Evolutionary conservation across 2,329 filamentous ascomycete species (phyloP).

Genomic region (Neofusicoccum umdonicola): DNA sequence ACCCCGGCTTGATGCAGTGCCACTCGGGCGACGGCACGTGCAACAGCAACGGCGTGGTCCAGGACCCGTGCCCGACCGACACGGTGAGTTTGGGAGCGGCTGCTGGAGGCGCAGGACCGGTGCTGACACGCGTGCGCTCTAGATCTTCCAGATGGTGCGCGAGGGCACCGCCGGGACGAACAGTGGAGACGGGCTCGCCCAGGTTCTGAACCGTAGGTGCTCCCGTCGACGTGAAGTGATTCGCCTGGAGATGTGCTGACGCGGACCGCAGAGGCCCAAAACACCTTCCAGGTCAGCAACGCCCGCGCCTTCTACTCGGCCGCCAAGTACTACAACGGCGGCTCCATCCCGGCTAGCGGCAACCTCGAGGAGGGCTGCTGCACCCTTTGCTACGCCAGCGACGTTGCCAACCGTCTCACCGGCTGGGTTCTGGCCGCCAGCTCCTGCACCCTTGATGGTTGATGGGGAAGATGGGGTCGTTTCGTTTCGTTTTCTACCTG

Average conservation of each 20-base stretch:
- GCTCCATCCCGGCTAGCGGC: slow-evolving; percentile 34
- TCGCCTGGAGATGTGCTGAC: no score
- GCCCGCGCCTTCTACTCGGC: slow-evolving; percentile 46
- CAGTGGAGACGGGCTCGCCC: slow-evolving; percentile 43
- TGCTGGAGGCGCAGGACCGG: no score
- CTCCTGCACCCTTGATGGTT: slow-evolving; percentile 18
- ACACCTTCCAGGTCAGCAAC: slow-evolving; percentile 24
- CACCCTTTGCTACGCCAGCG: slow-evolving; percentile 52
- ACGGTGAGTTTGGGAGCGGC: slow-evolving; percentile 11
- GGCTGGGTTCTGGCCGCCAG: slow-evolving; percentile 36
- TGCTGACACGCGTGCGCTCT: neutral
- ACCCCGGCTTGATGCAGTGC: slow-evolving; percentile 50
- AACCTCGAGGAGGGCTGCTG: slow-evolving; percentile 44
- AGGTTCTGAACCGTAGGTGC: slow-evolving; percentile 31
- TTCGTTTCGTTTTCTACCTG: no score
- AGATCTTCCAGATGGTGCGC: slow-evolving; percentile 40
- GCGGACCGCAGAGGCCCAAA: neutral
- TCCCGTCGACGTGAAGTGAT: neutral
- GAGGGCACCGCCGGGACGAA: slow-evolving; percentile 46
- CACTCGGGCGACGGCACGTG: slow-evolving; percentile 41
- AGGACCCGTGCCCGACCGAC: slow-evolving; percentile 38
- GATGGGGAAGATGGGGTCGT: no score
- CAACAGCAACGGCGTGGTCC: slow-evolving; percentile 32
- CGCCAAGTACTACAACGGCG: slow-evolving; percentile 53
- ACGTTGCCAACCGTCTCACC: slow-evolving; percentile 50